Percentiles rank a stretch among this genome's conserved stretches.
phyloP scores from a whole-genome alignment of 163 green algal genomes.

The Trebouxiophyceae sp. region DNA sequence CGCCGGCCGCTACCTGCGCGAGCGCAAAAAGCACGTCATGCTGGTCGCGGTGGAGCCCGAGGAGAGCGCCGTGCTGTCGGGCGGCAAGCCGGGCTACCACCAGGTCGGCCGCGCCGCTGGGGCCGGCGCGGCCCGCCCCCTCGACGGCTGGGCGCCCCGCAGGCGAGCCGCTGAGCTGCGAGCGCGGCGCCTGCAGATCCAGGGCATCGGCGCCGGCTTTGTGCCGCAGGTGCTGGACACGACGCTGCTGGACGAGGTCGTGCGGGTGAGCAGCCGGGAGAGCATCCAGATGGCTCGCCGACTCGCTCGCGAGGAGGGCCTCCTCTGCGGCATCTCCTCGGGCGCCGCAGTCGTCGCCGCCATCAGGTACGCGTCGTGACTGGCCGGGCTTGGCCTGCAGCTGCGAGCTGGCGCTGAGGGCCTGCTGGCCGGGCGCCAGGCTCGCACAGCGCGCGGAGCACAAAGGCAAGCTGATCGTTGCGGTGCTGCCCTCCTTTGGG shows the following conservation, averaged over 20 bases:
- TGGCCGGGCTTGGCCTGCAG: too few relatives aligned
- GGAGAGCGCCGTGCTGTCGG: conserved; percentile 78
- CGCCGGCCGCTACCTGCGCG: conserved; percentile 73
- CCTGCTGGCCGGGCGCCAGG: too few relatives aligned
- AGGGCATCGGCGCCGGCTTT: conserved; percentile 87
- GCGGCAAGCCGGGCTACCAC: conserved; percentile 66
- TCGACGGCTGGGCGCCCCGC: too few relatives aligned
- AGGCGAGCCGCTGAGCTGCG: conserved; percentile 55
- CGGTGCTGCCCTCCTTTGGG: conserved; percentile 69
- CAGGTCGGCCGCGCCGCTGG: too few relatives aligned
- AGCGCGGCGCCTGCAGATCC: conserved; percentile 68
- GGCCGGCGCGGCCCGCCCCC: too few relatives aligned
- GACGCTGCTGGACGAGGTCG: conserved; percentile 63
- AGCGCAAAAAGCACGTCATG: conserved; percentile 54
- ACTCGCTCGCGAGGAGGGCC: conserved; percentile 73
- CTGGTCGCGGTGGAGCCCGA: conserved; percentile 87
- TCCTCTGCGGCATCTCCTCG: conserved; percentile 77
- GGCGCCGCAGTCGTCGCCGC: conserved; percentile 71
- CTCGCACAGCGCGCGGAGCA: conserved; percentile 66
- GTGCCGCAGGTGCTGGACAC: conserved; percentile 62
- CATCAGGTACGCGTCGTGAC: conserved; percentile 27
- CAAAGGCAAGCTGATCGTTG: conserved; percentile 72
- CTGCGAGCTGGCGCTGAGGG: too few relatives aligned
- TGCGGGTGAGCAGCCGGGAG: conserved; percentile 61
- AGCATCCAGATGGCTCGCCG: conserved; percentile 64